These are phyloP conservation scores for Ajuga chamaepitys DNA, from an alignment of 257 asterid species.

Conservation along the genomic window DNA sequence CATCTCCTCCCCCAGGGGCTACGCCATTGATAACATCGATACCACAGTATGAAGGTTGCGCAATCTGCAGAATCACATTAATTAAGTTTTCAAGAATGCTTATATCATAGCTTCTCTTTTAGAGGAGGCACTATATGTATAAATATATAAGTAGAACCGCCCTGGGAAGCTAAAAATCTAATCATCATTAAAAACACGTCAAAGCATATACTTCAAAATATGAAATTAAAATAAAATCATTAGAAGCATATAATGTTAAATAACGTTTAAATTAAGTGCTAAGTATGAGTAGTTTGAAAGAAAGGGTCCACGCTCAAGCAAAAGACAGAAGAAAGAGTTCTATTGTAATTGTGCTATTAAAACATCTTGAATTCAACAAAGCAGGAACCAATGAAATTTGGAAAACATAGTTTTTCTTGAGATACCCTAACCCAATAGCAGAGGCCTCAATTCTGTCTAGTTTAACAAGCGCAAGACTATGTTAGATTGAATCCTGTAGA, in stretches of 20 bases:
- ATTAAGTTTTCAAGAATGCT: constrained; percentile 14
- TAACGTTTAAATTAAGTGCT: neutral
- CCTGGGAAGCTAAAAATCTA: neutral
- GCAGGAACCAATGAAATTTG: neutral
- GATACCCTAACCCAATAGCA: neutral
- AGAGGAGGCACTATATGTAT: neutral
- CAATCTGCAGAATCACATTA: constrained; percentile 35
- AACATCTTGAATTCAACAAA: neutral
- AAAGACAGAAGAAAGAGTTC: neutral
- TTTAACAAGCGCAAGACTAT: neutral
- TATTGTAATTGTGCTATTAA: neutral
- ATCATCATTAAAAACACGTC: neutral
- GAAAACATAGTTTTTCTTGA: neutral
- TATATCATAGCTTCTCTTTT: neutral
- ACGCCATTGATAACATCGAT: constrained; percentile 24
- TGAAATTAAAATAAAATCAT: too few species aligned
- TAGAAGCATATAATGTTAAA: neutral
- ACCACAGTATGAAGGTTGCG: constrained; percentile 32
- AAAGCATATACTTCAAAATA: neutral
- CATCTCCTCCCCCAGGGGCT: constrained; percentile 22
- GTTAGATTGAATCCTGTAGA: neutral
- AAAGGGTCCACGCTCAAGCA: too few species aligned
- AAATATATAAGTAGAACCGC: neutral
- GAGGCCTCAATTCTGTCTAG: neutral
- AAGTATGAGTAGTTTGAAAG: too few species aligned